These are phyloP conservation scores for Plectosphaerella sp. DNA, from an alignment of 2,329 filamentous ascomycete genomes.

Conservation along the genomic window DNA sequence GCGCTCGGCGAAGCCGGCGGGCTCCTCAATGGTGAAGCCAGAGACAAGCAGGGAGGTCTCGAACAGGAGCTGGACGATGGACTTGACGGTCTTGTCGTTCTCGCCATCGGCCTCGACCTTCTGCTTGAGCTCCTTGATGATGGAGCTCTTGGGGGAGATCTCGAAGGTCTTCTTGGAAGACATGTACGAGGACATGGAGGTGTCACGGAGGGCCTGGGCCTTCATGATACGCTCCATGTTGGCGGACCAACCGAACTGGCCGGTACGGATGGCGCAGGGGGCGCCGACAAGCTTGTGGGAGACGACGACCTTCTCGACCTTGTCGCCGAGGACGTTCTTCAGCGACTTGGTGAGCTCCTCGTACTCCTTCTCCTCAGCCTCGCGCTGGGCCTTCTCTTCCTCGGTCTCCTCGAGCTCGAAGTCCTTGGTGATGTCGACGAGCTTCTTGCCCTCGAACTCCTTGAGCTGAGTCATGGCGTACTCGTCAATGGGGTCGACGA, in stretches of 20 bases:
- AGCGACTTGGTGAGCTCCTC: conserved; percentile 92
- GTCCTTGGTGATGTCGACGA: conserved; percentile 99
- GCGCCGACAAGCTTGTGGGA: conserved; percentile 93
- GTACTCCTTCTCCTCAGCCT: conserved; percentile 97
- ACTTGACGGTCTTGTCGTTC: conserved; percentile 99
- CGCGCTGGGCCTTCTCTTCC: conserved; percentile 95
- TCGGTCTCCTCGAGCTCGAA: conserved; percentile 99
- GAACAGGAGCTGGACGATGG: conserved; percentile 95
- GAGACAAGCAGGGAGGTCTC: conserved; percentile 98
- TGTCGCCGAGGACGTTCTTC: conserved; percentile 98
- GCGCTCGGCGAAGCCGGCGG: conserved; percentile 94
- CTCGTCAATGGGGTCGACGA: conserved; percentile 98
- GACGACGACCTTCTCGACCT: conserved; percentile 99
- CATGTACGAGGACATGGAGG: conserved; percentile 99
- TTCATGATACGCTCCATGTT: conserved; percentile 99
- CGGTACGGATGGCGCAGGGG: conserved; percentile 97
- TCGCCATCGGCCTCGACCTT: conserved; percentile 98
- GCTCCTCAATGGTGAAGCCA: conserved; percentile 99
- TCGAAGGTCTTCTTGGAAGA: conserved; percentile 99
- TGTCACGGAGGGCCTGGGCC: conserved; percentile 99
- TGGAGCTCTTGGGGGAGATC: conserved; percentile 97
- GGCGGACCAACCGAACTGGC: conserved; percentile 99
- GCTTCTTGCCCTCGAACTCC: conserved; percentile 99
- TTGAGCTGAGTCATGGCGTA: conserved; percentile 99
- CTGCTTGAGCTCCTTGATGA: conserved; percentile 98